Evolutionary conservation across 1,284 basidiomycete genomes (phyloP), one percentile per base, ranked within the genome.

Genomic region (Rhizoctonia solani): DNA sequence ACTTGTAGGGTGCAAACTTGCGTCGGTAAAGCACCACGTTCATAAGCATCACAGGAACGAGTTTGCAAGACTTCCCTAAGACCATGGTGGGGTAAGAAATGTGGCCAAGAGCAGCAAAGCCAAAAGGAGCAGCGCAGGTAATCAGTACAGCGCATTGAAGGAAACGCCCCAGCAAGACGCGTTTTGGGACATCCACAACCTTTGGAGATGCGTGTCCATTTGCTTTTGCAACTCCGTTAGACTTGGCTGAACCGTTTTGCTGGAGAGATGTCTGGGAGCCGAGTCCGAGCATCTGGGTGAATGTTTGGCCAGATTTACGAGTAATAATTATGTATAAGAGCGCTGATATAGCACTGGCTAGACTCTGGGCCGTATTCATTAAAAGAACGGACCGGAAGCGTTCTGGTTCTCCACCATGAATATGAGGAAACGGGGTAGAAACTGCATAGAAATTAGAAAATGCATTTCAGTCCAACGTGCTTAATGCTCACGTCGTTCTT

Each of bases 11-110:
- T 0, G 93, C 92, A 78, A 98, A 99, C 70, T 86, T 83, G 59
- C 94, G 87, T 63, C 93, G 90, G 79, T 97, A 97, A 67, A 93
- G 81, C 44, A 93, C 76, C 71, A 96, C 87, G 78, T 96, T 96
- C 92, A 96, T 95, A 77, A 96, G 81, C 85, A 97, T 92, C 69
- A 97, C 94, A 1, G 95, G 94, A 16, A 97, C 90, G 73, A 97
- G 92, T 78, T 99, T 99, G 85, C 96, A 99, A 0, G 95, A 98
- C 78, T 99, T 99, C 69, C 93, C 96, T 70, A 99, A 88, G 41
- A 98, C 95, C 89, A 98, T 95, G 16, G 96, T 95, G 29, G 97
- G 97, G 81, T 98, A 99, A 19, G 93, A 95, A 75, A 99, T 96
- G 80, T 98, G 94, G 46, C 91, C 87, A 49, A 99, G 87, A 4